Evolutionary conservation across 345 rosid species (phyloP).

Genomic region (Chamaenerion angustifolium): DNA sequence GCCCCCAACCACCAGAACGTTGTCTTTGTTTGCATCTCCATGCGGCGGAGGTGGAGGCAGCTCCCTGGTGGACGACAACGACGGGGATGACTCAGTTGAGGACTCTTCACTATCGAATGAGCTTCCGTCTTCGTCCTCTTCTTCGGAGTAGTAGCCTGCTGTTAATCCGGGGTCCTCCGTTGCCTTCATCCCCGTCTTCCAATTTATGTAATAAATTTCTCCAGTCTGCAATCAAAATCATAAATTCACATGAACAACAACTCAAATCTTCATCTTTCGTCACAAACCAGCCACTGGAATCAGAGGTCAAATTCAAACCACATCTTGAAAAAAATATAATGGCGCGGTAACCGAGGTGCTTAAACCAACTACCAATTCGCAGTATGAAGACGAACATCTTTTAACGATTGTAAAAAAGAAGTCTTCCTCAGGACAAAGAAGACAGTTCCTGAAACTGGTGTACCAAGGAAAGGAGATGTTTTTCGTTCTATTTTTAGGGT

Average conservation of each 20-base stretch:
- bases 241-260: not conserved
- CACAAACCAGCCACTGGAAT: too few species aligned
- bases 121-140: constrained; percentile 31
- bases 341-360: too few species aligned
- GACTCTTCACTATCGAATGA: constrained; percentile 64
- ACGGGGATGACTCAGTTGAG: constrained; percentile 49
- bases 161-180: constrained; percentile 47
- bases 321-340: too few species aligned
- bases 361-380: too few species aligned
- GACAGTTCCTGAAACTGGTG: too few species aligned
- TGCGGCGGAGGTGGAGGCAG: constrained; percentile 5
- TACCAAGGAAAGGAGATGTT: too few species aligned
- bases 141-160: constrained; percentile 28
- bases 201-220: constrained; percentile 71
- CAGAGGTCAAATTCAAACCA: not conserved
- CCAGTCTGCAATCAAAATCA: constrained; percentile 42
- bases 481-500: not conserved
- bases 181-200: constrained; percentile 60
- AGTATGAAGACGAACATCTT: too few species aligned
- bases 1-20: constrained; percentile 77
- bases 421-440: not conserved
- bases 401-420: not conserved
- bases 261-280: not conserved
- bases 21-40: constrained; percentile 24
- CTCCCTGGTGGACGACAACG: constrained; percentile 13